These are phyloP conservation scores for Erodium maritimum DNA, from an alignment of 345 rosid genomes.

Conservation along the genomic window DNA sequence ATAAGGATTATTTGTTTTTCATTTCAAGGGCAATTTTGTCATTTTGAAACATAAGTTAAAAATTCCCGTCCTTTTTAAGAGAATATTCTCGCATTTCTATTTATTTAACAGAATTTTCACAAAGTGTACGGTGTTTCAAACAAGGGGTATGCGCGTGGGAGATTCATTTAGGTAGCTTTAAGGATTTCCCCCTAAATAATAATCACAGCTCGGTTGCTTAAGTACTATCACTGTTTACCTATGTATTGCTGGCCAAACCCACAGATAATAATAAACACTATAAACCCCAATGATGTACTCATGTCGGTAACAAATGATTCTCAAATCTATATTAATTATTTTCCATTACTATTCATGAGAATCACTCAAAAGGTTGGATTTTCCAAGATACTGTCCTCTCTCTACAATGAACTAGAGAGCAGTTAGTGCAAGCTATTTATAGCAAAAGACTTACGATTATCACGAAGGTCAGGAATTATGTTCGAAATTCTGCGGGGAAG, in stretches of 20 bases:
- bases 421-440: neutral
- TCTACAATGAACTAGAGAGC: neutral
- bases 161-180: too few species aligned
- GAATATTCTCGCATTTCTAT: too few species aligned
- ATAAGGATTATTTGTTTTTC: too few species aligned
- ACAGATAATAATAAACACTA: neutral
- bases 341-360: neutral
- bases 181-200: too few species aligned
- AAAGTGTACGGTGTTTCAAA: too few species aligned
- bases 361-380: neutral
- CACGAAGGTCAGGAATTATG: constrained; percentile 31
- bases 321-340: neutral
- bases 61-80: too few species aligned
- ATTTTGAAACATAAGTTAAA: too few species aligned
- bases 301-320: neutral
- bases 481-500: constrained; percentile 65
- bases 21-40: too few species aligned
- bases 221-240: neutral
- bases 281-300: neutral
- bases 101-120: too few species aligned
- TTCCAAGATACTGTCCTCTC: neutral
- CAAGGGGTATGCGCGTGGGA: too few species aligned
- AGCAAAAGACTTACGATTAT: constrained; percentile 39
- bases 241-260: neutral
- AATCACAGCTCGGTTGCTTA: too few species aligned